Evolutionary conservation across 164 flowering plant species (phyloP).

Genomic region (Berberis thunbergii): DNA sequence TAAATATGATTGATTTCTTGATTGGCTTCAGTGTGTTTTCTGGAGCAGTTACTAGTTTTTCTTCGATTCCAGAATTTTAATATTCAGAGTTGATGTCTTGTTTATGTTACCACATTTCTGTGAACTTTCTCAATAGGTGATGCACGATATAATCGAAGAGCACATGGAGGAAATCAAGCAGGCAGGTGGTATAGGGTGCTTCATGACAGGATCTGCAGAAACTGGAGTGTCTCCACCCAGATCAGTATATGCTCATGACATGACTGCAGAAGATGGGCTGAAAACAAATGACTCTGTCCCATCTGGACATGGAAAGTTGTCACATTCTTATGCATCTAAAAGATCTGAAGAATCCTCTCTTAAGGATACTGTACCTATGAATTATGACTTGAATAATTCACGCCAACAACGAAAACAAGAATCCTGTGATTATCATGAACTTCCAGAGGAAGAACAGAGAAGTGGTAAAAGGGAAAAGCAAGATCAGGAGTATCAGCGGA

Average conservation of each 20-base stretch:
- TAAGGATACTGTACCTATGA: conserved; percentile 2
- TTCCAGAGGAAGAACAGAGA: conserved; percentile 16
- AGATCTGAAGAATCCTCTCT: conserved; percentile 6
- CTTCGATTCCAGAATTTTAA: background rate
- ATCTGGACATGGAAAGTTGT: conserved; percentile 13
- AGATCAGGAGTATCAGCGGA: conserved; percentile 20
- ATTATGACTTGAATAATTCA: conserved; percentile 4
- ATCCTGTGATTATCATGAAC: conserved; percentile 12
- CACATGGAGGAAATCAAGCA: conserved; percentile 79
- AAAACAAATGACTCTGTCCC: conserved; percentile 9
- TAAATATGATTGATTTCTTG: background rate
- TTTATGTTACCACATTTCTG: background rate
- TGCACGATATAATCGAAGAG: conserved; percentile 75
- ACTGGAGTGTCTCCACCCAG: conserved; percentile 11
- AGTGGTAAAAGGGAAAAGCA: conserved; percentile 11
- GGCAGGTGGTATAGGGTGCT: conserved; percentile 68
- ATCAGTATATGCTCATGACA: conserved; percentile 11
- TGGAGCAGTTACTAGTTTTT: background rate
- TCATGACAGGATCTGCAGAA: conserved; percentile 35
- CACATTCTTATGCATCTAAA: conserved; percentile 6
- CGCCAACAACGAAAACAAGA: conserved; percentile 8
- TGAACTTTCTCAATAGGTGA: conserved; percentile 35
- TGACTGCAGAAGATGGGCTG: conserved; percentile 10
- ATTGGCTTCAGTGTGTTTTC: too few relatives aligned
- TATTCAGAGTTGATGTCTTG: background rate